Evolutionary conservation across 176 grass and related monocot genomes (phyloP), one percentile per base, ranked within the genome.

Genomic region (Oryza rufipogon): DNA sequence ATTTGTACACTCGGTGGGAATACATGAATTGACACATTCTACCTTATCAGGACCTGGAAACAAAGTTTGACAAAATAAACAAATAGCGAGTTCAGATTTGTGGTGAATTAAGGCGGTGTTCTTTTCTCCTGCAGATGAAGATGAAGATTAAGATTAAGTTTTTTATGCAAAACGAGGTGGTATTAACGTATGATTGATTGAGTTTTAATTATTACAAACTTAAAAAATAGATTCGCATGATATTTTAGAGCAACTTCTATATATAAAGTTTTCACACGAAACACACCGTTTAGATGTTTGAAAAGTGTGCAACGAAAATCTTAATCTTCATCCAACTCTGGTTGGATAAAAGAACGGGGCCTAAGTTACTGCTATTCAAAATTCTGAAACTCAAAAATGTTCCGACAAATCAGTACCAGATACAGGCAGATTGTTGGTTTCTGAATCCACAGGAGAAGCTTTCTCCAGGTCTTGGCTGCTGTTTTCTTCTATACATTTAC

Each of bases 391-490:
- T n/a, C 45, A 76, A 48, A 48, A 44, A 39, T 73, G 11, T 48
- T 73, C 45, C 42, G 64, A 80, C 74, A 80, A 73, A 16, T 79
- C 10, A n/a, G 60, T 92, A 94, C 89, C 79, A 74, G 73, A 39
- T 66, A 52, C 54, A 77, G 86, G 70, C 5, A 68, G 4, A 71
- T 80, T 75, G 25, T 73, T 60, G 6, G 33, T 68, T 73, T 87
- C 75, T 76, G 81, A 66, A 70, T 89, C 39, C 71, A 77, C 84
- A 49, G 77, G 76, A 46, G 71, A 85, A 68, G 87, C 83, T 83
- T 88, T 95, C 86, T 98, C 93, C 75, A 91, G 75, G 73, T 98
- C 96, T 54, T 77, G 80, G 33, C 71, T 74, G 80, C 68, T 89
- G 1, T 66, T 58, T 89, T 90, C 96, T 82, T 92, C 84, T 9